A percentile compares a stretch with the other conserved stretches of the same genome.
Conservation (phyloP, 2,329 filamentous ascomycete genomes). For the Penicillium sp. region DNA sequence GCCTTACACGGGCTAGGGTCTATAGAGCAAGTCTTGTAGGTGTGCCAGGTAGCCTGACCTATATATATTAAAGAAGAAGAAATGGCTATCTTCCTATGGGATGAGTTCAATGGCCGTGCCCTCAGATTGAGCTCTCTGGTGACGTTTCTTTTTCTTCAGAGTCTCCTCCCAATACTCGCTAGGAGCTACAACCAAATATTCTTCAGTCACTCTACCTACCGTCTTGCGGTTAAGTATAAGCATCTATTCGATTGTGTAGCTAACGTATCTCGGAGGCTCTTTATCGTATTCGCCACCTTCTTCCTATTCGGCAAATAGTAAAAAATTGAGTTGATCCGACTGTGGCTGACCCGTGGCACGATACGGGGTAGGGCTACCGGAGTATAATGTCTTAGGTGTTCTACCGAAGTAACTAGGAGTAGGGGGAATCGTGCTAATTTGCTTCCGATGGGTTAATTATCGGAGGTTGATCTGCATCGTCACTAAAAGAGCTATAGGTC, state of each 20-base stretch:
- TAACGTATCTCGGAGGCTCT: constrained; percentile 15
- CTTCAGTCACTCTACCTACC: constrained; percentile 7
- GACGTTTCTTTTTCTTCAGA: constrained; percentile 17
- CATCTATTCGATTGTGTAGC: not conserved
- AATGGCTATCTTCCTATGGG: no score
- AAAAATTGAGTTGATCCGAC: constrained; percentile 16
- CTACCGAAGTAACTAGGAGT: constrained; percentile 10
- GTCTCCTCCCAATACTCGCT: constrained; percentile 22
- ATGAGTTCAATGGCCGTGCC: no score
- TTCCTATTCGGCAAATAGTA: constrained; percentile 19
- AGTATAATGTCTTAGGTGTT: constrained; percentile 6
- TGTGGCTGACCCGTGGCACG: constrained; percentile 2
- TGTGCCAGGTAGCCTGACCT: no score
- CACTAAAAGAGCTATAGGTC: no score
- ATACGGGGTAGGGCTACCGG: constrained; percentile 15
- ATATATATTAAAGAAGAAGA: no score
- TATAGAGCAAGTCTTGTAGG: no score
- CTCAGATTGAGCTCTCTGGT: constrained; percentile 12
- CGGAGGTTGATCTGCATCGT: no score
- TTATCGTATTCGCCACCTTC: constrained; percentile 25
- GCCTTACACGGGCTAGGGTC: no score
- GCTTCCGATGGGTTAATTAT: no score
- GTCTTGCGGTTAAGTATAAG: not conserved
- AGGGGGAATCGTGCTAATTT: no score
- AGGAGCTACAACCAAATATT: constrained; percentile 24